Conservation (phyloP, 2,329 filamentous ascomycete species). For the Fusarium setosum region DNA sequence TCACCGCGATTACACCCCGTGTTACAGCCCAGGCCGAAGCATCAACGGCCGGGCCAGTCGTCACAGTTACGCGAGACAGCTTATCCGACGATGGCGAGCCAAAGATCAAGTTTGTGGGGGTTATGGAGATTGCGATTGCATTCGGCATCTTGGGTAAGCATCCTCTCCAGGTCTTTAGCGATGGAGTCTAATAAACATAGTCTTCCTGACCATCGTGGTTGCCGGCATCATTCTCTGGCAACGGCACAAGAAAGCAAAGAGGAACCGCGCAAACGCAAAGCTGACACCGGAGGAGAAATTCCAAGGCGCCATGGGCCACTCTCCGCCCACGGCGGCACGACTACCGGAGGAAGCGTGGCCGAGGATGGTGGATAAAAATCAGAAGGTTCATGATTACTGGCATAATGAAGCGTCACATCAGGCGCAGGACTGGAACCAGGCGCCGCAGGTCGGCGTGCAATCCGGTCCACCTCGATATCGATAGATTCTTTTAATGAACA, state of each 20-base stretch:
- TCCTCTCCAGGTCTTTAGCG: rapidly evolving
- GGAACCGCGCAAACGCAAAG: neutral
- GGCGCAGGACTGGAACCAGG: conserved; percentile 14
- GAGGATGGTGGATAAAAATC: conserved; percentile 23
- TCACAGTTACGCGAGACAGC: conserved; percentile 23
- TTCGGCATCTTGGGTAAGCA: conserved; percentile 32
- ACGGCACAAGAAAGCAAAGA: conserved; percentile 31
- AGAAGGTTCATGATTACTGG: conserved; percentile 33
- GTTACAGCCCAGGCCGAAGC: conserved; percentile 10
- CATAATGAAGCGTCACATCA: conserved; percentile 12
- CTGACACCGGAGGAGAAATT: conserved; percentile 7
- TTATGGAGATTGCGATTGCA: conserved; percentile 36
- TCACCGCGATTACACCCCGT: conserved; percentile 35
- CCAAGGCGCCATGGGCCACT: neutral
- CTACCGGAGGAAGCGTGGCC: conserved; percentile 25
- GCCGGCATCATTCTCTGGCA: conserved; percentile 29
- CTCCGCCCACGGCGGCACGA: neutral
- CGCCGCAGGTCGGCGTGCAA: conserved; percentile 9
- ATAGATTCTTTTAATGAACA: conserved; percentile 4
- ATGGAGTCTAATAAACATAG: rapidly evolving
- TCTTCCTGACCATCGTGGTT: conserved; percentile 15
- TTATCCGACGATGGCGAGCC: neutral
- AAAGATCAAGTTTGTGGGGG: conserved; percentile 16
- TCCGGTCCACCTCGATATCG: conserved; percentile 16
- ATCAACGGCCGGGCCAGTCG: conserved; percentile 2